phyloP scores from a whole-genome alignment of 139 green algal species.

The Chlorella vulgaris region DNA sequence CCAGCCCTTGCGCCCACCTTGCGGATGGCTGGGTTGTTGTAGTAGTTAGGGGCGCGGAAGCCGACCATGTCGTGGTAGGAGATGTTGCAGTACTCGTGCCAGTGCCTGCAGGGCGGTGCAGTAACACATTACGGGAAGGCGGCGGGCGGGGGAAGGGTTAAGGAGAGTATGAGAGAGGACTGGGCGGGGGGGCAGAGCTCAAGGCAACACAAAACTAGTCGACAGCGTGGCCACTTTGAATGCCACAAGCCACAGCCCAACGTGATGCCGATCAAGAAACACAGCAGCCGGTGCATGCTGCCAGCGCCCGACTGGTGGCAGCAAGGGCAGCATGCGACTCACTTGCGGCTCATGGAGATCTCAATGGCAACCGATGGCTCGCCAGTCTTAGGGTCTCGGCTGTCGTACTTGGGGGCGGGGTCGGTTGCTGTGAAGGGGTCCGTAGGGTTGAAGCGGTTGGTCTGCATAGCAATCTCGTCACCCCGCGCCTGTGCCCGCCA shows the following conservation, averaged over 20 bases:
- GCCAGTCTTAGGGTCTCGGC: slow-evolving; percentile 17
- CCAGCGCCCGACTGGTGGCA: too few relatives aligned
- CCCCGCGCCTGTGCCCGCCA: not conserved
- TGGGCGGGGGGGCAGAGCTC: too few relatives aligned
- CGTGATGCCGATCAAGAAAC: too few relatives aligned
- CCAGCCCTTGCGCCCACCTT: too few relatives aligned
- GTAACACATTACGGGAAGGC: not conserved
- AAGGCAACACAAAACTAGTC: too few relatives aligned
- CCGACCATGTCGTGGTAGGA: not conserved
- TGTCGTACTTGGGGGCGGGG: slow-evolving; percentile 20
- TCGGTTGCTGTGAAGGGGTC: slow-evolving; percentile 30
- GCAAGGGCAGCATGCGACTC: too few relatives aligned
- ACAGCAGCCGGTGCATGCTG: too few relatives aligned
- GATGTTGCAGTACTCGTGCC: slow-evolving; percentile 27
- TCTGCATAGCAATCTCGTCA: slow-evolving; percentile 31
- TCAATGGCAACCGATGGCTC: slow-evolving; percentile 5
- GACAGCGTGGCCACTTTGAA: too few relatives aligned
- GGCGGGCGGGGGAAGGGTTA: too few relatives aligned
- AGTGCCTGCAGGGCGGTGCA: not conserved
- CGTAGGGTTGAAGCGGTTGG: slow-evolving; percentile 34
- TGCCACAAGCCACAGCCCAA: too few relatives aligned
- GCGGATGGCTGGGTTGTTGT: slow-evolving; percentile 24
- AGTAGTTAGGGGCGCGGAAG: slow-evolving; percentile 25
- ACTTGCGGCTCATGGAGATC: slow-evolving; percentile 30
- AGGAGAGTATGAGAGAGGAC: too few relatives aligned